Evolutionary conservation across 495 filamentous ascomycete species (phyloP).

Genomic region (Cercophora newfieldiana): DNA sequence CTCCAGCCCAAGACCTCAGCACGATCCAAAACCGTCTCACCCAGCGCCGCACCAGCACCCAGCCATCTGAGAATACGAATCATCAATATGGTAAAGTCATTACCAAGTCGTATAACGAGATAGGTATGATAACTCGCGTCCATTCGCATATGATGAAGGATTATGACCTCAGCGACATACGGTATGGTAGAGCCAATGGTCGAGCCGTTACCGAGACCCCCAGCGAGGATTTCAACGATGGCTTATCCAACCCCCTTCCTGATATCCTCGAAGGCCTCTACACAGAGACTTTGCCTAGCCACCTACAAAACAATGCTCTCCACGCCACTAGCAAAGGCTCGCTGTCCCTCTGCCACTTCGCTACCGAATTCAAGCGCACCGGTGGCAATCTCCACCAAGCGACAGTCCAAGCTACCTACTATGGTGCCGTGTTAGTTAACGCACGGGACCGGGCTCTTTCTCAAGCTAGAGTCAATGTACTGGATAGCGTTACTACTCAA

Average conservation of each 20-base stretch:
- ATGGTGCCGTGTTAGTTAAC: slow-evolving; percentile 13
- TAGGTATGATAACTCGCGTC: background rate
- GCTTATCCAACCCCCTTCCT: slow-evolving; percentile 8
- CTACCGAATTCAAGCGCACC: slow-evolving; percentile 7
- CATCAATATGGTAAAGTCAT: background rate
- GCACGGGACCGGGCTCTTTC: slow-evolving; percentile 12
- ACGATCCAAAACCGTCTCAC: background rate
- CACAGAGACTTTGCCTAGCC: background rate
- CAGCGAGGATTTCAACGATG: slow-evolving; percentile 11
- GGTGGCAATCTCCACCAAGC: slow-evolving; percentile 12
- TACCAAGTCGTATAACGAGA: slow-evolving; percentile 7
- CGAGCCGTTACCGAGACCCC: slow-evolving; percentile 6
- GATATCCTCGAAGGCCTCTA: slow-evolving; percentile 10
- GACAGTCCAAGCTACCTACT: slow-evolving; percentile 7
- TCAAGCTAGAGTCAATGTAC: background rate
- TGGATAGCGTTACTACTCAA: too few species aligned
- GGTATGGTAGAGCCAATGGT: background rate
- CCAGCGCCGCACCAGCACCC: slow-evolving; percentile 14
- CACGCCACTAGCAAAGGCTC: background rate
- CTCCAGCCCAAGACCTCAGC: background rate
- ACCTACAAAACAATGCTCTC: slow-evolving; percentile 6
- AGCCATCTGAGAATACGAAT: slow-evolving; percentile 10
- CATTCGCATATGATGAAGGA: slow-evolving; percentile 4
- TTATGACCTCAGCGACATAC: background rate
- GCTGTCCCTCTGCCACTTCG: slow-evolving; percentile 11